Percentiles rank a stretch among this genome's conserved stretches.
Conservation (phyloP, 2,329 filamentous ascomycete species). For the Fusarium longipes region DNA sequence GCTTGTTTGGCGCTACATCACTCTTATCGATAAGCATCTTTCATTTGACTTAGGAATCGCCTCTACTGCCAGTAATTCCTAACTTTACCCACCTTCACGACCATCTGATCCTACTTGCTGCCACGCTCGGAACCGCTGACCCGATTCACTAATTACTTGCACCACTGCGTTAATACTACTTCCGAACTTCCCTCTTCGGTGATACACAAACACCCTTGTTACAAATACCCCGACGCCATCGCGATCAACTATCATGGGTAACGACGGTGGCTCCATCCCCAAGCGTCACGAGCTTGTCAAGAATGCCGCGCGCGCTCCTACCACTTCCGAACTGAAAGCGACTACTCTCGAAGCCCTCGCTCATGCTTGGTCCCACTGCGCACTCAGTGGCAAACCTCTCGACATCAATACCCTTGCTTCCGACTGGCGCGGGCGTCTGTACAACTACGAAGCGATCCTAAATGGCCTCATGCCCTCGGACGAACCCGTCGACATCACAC, state of each 20-base stretch:
- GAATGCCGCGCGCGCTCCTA: slow-evolving; percentile 85
- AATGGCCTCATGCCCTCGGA: slow-evolving; percentile 68
- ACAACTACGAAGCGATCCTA: slow-evolving; percentile 94
- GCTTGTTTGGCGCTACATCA: background rate
- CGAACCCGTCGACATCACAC: slow-evolving; percentile 63
- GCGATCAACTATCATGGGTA: slow-evolving; percentile 77
- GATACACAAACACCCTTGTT: background rate
- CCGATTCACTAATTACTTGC: rapidly evolving
- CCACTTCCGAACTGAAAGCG: slow-evolving; percentile 88
- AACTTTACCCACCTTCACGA: slow-evolving; percentile 15
- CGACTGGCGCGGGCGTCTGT: slow-evolving; percentile 84
- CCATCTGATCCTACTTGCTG: background rate
- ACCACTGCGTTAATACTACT: background rate
- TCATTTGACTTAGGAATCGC: slow-evolving; percentile 38
- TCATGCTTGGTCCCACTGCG: slow-evolving; percentile 88
- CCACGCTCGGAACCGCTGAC: too few species aligned
- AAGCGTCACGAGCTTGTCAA: slow-evolving; percentile 96
- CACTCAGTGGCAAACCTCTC: slow-evolving; percentile 82
- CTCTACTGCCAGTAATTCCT: slow-evolving; percentile 11
- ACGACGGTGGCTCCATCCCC: slow-evolving; percentile 96
- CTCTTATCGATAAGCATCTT: slow-evolving; percentile 42
- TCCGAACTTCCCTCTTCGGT: background rate
- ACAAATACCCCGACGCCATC: background rate
- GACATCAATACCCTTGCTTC: slow-evolving; percentile 79
- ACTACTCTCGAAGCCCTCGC: slow-evolving; percentile 84